Evolutionary conservation across 176 grass and related monocot species (phyloP), one percentile per base, ranked within the genome.

Genomic region (Oryza glaberrima): DNA sequence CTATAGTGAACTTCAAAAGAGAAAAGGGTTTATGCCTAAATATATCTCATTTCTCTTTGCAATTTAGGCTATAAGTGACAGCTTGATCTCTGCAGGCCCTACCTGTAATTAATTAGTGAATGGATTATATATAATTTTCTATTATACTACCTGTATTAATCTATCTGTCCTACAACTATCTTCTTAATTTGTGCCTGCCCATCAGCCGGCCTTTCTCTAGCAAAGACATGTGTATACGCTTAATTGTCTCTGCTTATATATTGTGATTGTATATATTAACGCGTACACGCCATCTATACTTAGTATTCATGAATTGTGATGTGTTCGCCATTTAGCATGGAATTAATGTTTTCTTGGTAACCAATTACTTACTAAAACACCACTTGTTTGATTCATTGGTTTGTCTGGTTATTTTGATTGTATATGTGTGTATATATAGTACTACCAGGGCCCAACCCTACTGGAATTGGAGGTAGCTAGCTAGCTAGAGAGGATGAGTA

Each of bases 81-180:
- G 49, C 14, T 5, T 16, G 3, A 4, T 20, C 16, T 20, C 16
- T 76, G 13, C 49, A 35, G 15, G 47, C 17, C 73, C 49, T 58
- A 11, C 5, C 19, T 34, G 8, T 51, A 4, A 5, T 30, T n/a
- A 4, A 11, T 49, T n/a, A 11, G 16, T 47, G 8, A 7, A 46
- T 26, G 49, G 15, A 52, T 52, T 52, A 52, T 15, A 52, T 52
- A 52, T 52, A 52, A 52, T 14, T 52, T 52, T 16, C 16, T 52
- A 52, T 16, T 26, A 72, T 70, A 26, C 71, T 70, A 26, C 71
- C 15, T 74, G 72, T 74, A 32, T 44, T 44, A 40, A 40, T 40
- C 7, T 7, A 10, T 44, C 41, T 43, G 9, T 44, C 43, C 43
- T 44, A 44, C 43, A 44, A 44, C 8, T 44, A 44, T 10, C 43